Conservation (phyloP, 352 stramenopile genomes). For the Globisporangium barbulae region DNA sequence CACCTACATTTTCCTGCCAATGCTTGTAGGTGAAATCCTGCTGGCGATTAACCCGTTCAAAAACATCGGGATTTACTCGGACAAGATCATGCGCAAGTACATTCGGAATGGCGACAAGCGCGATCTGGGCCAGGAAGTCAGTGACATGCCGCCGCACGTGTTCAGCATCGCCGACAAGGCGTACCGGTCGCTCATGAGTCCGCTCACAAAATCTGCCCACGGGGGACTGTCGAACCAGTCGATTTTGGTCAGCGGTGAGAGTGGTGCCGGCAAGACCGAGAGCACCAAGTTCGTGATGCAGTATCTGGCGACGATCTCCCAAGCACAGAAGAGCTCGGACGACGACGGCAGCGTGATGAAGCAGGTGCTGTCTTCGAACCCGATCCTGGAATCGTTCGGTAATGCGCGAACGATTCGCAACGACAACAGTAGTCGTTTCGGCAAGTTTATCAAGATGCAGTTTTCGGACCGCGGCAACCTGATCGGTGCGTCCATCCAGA, state of each 20-base stretch:
- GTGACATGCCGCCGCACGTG: conserved; percentile 87
- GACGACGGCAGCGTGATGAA: conserved; percentile 80
- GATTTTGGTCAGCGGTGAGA: conserved; percentile 92
- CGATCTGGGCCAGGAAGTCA: conserved; percentile 53
- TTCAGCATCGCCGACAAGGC: conserved; percentile 90
- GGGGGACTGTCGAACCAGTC: conserved; percentile 78
- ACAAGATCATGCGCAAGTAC: conserved; percentile 88
- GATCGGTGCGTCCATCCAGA: conserved; percentile 92
- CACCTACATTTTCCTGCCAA: not conserved
- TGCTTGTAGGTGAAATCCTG: conserved; percentile 55
- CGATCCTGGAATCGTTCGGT: conserved; percentile 98
- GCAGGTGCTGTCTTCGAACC: conserved; percentile 96
- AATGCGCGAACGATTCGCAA: conserved; percentile 97
- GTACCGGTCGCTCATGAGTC: conserved; percentile 78
- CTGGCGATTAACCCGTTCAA: conserved; percentile 89
- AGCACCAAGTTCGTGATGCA: conserved; percentile 96
- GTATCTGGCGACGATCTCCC: conserved; percentile 91
- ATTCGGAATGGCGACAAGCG: conserved; percentile 80
- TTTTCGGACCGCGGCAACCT: conserved; percentile 82
- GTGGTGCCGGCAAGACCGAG: conserved; percentile 95
- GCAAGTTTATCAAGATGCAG: conserved; percentile 97
- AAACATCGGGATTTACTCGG: conserved; percentile 82
- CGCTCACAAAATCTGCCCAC: conserved; percentile 30
- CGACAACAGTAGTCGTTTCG: conserved; percentile 96
- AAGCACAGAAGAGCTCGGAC: conserved; percentile 29